Evolutionary conservation across 2,329 filamentous ascomycete species (phyloP), one percentile per base, ranked within the genome.

Genomic region (Neonectria sp.): DNA sequence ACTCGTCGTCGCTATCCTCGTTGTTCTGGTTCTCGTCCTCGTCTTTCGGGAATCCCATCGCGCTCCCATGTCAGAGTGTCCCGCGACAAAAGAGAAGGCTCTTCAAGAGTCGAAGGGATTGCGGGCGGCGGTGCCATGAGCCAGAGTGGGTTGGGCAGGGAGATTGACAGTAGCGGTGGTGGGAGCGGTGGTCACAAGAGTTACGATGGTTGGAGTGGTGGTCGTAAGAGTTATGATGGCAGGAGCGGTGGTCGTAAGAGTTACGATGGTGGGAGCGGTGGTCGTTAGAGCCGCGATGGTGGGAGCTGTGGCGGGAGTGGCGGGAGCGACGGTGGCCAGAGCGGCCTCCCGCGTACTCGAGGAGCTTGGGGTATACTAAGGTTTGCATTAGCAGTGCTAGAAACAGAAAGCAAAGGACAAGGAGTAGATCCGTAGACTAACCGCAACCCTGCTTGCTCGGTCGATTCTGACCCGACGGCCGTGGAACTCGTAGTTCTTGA

Each of bases 381-480:
- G 21, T 43, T 43, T 27, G 35, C 37, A 55, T 55, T 55, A 55
- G 52, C 21, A 43, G 12, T 37, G 51, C 51, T 21, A 33, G 25
- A 6, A 48, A 33, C 9, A 58, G 5, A 24, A 49, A 9, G 11
- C 17, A 52, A 51, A 33, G 15, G 43, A 21, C 12, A 25, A n/a
- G 13, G 12, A 17, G 12, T 15, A 29, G 13, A n/a, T 51, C 13
- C 2, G 21, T 29, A 29, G 12, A 40, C 46, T 60, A 1, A 61
- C 58, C 6, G 25, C 21, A 21, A 4, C 2, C 58, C 27, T 61
- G 1, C 11, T 46, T 33, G 48, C 58, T 61, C 35, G 35, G 2
- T 55, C 35, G 48, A 55, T 12, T 31, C 15, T 29, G 48, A n/a
- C 4, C 15, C 3, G 48, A 31, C 25, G 25, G 48, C 25, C 17